A percentile compares a stretch with the other conserved stretches of the same genome.
Evolutionary conservation across 2,329 filamentous ascomycete genomes (phyloP).

Genomic region (Trichoderma oligosporum): DNA sequence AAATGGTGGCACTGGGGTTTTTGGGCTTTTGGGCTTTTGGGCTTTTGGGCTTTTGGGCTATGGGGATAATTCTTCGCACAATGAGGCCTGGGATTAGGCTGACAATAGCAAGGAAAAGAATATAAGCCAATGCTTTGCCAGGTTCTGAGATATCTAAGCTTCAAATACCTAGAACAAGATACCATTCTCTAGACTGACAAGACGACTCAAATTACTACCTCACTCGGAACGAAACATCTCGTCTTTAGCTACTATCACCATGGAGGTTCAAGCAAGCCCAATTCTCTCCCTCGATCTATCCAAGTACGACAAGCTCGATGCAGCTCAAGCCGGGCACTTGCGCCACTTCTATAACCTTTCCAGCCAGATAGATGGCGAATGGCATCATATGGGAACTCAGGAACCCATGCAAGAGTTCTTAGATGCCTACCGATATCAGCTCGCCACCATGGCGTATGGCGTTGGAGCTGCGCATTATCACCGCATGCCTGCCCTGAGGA

Average conservation of each 20-base stretch:
- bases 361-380: slow-evolving; percentile 29
- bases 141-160: no score
- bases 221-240: background rate
- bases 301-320: slow-evolving; percentile 21
- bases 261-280: background rate
- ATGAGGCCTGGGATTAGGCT: no score
- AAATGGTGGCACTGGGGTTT: no score
- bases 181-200: no score
- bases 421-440: slow-evolving; percentile 38
- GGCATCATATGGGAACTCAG: slow-evolving; percentile 33
- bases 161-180: no score
- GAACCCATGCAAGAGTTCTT: slow-evolving; percentile 38
- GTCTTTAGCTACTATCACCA: background rate
- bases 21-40: no score
- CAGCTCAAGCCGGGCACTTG: slow-evolving; percentile 33
- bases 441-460: slow-evolving; percentile 41
- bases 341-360: slow-evolving; percentile 37
- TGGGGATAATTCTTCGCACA: no score
- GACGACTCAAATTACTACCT: no score
- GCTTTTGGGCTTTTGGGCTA: no score
- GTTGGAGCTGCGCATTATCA: slow-evolving; percentile 37
- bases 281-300: slow-evolving; percentile 7
- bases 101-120: no score
- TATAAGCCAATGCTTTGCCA: no score
- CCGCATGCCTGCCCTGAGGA: slow-evolving; percentile 34